phyloP scores from a whole-genome alignment of 2,329 filamentous ascomycete genomes.

The Cladosporium colombiae region DNA sequence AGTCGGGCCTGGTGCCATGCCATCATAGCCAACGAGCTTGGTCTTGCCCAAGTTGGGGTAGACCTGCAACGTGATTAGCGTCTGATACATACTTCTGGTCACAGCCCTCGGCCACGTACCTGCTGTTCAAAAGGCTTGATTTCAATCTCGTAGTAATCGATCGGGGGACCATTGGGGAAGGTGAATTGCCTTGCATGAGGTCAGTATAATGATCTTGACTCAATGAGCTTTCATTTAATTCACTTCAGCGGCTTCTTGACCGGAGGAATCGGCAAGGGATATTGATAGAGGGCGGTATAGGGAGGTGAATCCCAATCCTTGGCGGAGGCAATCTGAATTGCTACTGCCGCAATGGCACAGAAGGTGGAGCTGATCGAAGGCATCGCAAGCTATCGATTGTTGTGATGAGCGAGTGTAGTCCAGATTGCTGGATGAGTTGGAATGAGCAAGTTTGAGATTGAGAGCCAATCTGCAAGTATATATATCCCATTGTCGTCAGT shows the following conservation, averaged over 20 bases:
- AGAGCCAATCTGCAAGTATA: not conserved
- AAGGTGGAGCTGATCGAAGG: slow-evolving; percentile 2
- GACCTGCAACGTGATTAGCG: slow-evolving; percentile 25
- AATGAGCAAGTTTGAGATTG: slow-evolving; percentile 9
- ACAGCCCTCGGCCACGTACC: not conserved
- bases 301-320: slow-evolving; percentile 25
- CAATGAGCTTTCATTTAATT: not conserved
- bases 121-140: slow-evolving; percentile 45
- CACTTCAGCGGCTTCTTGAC: slow-evolving; percentile 32
- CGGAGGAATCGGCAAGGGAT: slow-evolving; percentile 27
- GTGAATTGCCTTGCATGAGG: not conserved
- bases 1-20: slow-evolving; percentile 56
- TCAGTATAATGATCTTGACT: not conserved
- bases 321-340: slow-evolving; percentile 6
- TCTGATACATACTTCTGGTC: not conserved
- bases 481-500: not conserved
- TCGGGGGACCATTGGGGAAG: slow-evolving; percentile 34
- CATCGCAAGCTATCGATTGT: not conserved
- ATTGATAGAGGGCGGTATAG: slow-evolving; percentile 27
- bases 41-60: slow-evolving; percentile 46
- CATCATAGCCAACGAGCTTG: slow-evolving; percentile 50
- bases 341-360: not conserved
- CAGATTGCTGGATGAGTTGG: slow-evolving; percentile 8
- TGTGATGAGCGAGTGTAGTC: not conserved
- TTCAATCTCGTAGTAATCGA: slow-evolving; percentile 52